Conservation (phyloP, 345 rosid species). For the Citrus inodora region DNA sequence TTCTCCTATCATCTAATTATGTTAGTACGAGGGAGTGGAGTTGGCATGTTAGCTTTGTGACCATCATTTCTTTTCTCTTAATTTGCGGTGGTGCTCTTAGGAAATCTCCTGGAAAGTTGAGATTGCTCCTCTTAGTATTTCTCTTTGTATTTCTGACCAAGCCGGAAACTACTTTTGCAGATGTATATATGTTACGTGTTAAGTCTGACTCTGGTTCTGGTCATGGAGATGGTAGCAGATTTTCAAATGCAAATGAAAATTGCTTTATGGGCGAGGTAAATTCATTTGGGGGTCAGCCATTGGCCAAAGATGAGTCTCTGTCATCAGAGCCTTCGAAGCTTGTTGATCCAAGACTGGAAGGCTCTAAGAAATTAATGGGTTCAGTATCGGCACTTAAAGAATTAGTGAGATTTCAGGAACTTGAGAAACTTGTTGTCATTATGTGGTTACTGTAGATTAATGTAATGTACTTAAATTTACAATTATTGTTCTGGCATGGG, state of each 20-base stretch:
- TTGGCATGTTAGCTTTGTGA: not conserved
- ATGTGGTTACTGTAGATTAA: not conserved
- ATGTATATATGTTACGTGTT: slow-evolving; percentile 44
- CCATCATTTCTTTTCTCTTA: slow-evolving; percentile 1
- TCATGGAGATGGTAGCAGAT: slow-evolving; percentile 54
- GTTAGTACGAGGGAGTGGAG: not conserved
- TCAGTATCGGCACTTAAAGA: slow-evolving; percentile 82
- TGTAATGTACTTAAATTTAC: slow-evolving; percentile 9
- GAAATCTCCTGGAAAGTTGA: not conserved
- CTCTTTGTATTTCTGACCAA: slow-evolving; percentile 13
- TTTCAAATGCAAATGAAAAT: slow-evolving; percentile 45
- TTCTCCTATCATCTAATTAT: slow-evolving; percentile 2
- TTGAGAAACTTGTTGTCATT: not conserved
- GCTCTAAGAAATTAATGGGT: slow-evolving; percentile 49
- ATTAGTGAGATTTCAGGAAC: slow-evolving; percentile 51
- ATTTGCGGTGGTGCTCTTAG: not conserved
- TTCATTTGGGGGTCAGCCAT: slow-evolving; percentile 45
- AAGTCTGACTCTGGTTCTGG: slow-evolving; percentile 57
- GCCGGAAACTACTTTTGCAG: slow-evolving; percentile 38
- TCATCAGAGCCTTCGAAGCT: slow-evolving; percentile 55
- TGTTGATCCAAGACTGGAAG: slow-evolving; percentile 66
- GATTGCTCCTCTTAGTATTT: not conserved
- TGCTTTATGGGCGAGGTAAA: slow-evolving; percentile 46
- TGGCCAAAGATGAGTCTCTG: slow-evolving; percentile 49
- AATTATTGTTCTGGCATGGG: slow-evolving; percentile 15